Evolutionary conservation across 129 eudicot genomes (phyloP), one percentile per base, ranked within the genome.

Genomic region (Kitagawia praeruptora): DNA sequence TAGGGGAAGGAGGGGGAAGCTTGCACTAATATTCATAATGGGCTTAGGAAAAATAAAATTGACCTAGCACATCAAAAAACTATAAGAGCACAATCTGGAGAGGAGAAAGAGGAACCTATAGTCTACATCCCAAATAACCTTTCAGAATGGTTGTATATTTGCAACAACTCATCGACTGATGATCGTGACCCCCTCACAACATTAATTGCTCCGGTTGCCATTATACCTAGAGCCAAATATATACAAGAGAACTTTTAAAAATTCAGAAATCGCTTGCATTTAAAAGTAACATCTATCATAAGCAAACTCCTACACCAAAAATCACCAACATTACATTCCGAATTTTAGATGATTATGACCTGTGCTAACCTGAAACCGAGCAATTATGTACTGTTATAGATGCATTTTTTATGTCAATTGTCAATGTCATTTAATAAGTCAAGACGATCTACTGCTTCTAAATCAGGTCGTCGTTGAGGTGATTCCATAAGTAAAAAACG

Each of bases 101-200:
- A 70, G 46, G 75, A 70, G 7, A 37, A 70, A 70, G n/a, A 19
- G 46, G 34, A 70, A 70, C 46, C 75, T 73, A 71, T 23, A 0
- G 54, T 44, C 48, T 45, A 72, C 47, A 41, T 23, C 23, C 81
- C 54, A 40, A 46, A 85, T 84, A 79, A 95, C 98, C 98, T 95
- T 71, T 95, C 96, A 79, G 98, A 95, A 88, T 95, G 98, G 75
- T 82, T 89, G 85, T 95, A 95, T 83, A 95, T 92, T 46, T 88
- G 92, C 85, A 95, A 86, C 46, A 95, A 88, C 86, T 95, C 98
- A 77, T 95, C 92, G 27, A 82, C 90, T 13, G 98, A 95, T 83
- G 98, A 95, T 75, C 98, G 90, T 25, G 93, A 90, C 63, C 98
- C 98, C 78, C 97, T 90, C 73, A 95, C 98, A 77, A 92, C 98